Evolutionary conservation across 2,329 filamentous ascomycete genomes (phyloP).

Genomic region (Arthrobotrys sphaeroides): DNA sequence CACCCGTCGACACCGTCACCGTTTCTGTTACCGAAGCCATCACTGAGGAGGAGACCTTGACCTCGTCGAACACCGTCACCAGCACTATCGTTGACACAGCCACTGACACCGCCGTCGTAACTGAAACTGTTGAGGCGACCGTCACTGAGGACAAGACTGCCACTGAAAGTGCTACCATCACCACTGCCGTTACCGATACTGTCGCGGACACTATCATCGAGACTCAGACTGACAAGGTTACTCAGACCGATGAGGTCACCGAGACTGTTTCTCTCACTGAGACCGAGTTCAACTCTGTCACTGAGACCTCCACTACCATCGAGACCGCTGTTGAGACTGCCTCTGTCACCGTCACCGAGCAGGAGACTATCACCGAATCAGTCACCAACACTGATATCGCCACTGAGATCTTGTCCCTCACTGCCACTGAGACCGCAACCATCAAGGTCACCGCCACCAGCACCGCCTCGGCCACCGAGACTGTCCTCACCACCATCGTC

Average conservation of each 20-base stretch:
- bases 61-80: not conserved
- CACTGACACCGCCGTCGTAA: not conserved
- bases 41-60: conserved; percentile 5
- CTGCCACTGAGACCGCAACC: conserved; percentile 13
- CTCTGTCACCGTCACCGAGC: conserved; percentile 6
- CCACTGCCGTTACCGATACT: not conserved
- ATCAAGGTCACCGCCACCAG: conserved; percentile 17
- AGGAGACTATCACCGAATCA: not conserved
- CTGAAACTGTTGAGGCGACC: not conserved
- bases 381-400: conserved; percentile 10
- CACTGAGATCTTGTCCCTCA: not conserved
- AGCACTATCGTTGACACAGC: not conserved
- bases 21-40: not conserved
- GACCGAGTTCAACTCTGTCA: not conserved
- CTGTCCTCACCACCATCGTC: not conserved
- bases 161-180: not conserved
- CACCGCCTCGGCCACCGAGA: conserved; percentile 7
- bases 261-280: conserved; percentile 19
- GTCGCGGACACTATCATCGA: not conserved
- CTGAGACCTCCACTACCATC: conserved; percentile 11
- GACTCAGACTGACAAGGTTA: not conserved
- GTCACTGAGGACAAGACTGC: conserved; percentile 17
- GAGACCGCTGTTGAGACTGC: not conserved
- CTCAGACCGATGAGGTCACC: conserved; percentile 1
- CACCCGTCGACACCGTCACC: not conserved